Evolutionary conservation across 139 green algal species (phyloP).

Genomic region (Choricystis sp.): DNA sequence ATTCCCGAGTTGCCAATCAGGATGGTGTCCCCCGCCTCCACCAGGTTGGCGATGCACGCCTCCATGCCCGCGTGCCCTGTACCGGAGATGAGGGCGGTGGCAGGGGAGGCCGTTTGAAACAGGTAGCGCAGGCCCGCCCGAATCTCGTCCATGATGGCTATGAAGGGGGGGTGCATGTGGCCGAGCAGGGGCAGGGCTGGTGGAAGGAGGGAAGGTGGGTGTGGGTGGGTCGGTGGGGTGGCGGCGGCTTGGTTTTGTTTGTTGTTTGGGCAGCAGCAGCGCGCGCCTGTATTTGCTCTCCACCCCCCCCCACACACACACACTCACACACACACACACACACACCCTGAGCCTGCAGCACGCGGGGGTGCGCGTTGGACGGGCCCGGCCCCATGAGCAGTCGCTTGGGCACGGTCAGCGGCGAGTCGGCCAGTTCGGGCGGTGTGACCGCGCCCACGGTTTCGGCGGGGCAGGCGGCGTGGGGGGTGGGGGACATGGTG

Average conservation of each 20-base stretch:
- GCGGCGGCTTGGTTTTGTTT: not conserved
- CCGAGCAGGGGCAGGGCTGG: conserved; percentile 39
- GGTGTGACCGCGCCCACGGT: no score
- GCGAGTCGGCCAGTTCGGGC: no score
- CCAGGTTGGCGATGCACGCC: conserved; percentile 55
- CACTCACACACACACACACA: no score
- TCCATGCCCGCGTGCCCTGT: conserved; percentile 74
- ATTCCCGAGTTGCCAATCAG: conserved; percentile 49
- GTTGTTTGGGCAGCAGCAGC: not conserved
- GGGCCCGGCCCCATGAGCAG: conserved; percentile 64
- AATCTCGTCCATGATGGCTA: conserved; percentile 51
- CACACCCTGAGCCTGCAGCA: conserved; percentile 39
- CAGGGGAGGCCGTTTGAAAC: conserved; percentile 56
- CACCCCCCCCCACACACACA: no score
- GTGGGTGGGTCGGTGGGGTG: not conserved
- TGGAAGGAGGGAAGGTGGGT: not conserved
- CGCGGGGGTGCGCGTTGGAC: conserved; percentile 46
- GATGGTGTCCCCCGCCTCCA: conserved; percentile 62
- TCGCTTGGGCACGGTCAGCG: conserved; percentile 20
- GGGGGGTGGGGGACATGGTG: no score
- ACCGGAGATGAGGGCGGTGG: conserved; percentile 47
- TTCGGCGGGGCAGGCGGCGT: no score
- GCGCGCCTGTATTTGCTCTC: no score
- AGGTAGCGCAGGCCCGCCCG: conserved; percentile 56
- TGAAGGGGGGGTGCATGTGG: conserved; percentile 61